Percentiles rank a stretch among this genome's conserved stretches.
Conservation (phyloP, 2,329 filamentous ascomycete genomes). For the Ophiostoma fasciatum region DNA sequence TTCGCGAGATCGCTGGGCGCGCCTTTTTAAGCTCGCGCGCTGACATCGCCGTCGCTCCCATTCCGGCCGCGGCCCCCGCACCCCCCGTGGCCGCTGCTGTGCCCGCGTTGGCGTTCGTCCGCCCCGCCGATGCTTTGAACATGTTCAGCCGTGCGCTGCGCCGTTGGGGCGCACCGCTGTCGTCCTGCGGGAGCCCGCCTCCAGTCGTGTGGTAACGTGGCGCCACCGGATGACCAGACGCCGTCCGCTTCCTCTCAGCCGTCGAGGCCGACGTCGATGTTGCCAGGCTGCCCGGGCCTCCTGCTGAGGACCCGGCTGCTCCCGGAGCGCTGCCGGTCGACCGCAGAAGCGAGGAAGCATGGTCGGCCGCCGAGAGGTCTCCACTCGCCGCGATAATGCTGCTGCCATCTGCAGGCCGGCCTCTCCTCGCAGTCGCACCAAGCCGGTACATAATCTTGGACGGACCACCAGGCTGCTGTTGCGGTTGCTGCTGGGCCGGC, state of each 20-base stretch:
- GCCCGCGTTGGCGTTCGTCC: slow-evolving; percentile 33
- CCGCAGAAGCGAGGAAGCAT: slow-evolving; percentile 23
- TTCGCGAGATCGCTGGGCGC: slow-evolving; percentile 53
- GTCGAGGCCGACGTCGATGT: slow-evolving; percentile 28
- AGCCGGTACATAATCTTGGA: slow-evolving; percentile 49
- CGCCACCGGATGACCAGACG: slow-evolving; percentile 65
- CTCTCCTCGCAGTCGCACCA: slow-evolving; percentile 25
- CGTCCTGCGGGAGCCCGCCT: slow-evolving; percentile 42
- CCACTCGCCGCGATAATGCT: no score
- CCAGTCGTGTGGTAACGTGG: no score
- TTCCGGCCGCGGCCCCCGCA: no score
- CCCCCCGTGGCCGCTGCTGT: no score
- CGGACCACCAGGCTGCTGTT: slow-evolving; percentile 21
- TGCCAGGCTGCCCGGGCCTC: no score
- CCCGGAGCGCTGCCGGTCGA: slow-evolving; percentile 6
- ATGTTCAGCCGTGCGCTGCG: slow-evolving; percentile 57
- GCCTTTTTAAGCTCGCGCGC: slow-evolving; percentile 71
- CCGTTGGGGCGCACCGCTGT: slow-evolving; percentile 47
- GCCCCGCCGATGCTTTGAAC: slow-evolving; percentile 54
- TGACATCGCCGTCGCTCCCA: slow-evolving; percentile 41
- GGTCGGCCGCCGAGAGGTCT: slow-evolving; percentile 21
- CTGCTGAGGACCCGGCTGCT: not conserved
- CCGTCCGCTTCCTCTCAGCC: slow-evolving; percentile 69
- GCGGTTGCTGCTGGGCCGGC: slow-evolving; percentile 3
- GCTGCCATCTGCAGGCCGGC: slow-evolving; percentile 24